Evolutionary conservation across 495 filamentous ascomycete species (phyloP).

Genomic region (Aspergillus mulundensis): DNA sequence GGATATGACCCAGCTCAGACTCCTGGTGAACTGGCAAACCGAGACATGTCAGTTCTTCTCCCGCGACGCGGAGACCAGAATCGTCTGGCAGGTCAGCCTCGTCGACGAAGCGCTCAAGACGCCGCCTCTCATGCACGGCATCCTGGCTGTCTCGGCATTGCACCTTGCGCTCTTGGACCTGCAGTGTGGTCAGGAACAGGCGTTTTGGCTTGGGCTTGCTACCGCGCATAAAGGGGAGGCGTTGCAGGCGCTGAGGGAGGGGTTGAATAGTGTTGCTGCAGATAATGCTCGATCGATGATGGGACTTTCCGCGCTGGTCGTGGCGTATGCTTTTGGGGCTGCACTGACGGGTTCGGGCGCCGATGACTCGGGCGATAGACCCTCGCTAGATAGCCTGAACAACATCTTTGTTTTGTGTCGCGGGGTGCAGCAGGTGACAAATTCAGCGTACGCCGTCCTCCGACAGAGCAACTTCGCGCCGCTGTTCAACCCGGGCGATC

Average conservation of each 20-base stretch:
- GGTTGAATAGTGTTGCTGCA: constrained; percentile 9
- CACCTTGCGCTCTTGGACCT: constrained; percentile 27
- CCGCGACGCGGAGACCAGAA: constrained; percentile 18
- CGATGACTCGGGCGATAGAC: background rate
- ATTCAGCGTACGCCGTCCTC: constrained; percentile 7
- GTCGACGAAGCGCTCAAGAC: constrained; percentile 32
- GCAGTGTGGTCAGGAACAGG: background rate
- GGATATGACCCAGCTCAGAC: constrained; percentile 20
- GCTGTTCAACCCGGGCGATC: constrained; percentile 14
- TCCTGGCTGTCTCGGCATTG: constrained; percentile 34
- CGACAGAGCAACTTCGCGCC: constrained; percentile 22
- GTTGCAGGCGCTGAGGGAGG: constrained; percentile 17
- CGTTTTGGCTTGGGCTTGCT: constrained; percentile 21
- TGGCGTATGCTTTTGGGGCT: constrained; percentile 24
- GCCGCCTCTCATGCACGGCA: constrained; percentile 32
- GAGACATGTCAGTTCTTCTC: constrained; percentile 21
- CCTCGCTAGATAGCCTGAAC: constrained; percentile 19
- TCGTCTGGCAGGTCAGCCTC: constrained; percentile 29
- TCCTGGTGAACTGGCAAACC: constrained; percentile 23
- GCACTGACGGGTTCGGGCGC: constrained; percentile 10
- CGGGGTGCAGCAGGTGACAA: constrained; percentile 19
- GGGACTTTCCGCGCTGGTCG: constrained; percentile 19
- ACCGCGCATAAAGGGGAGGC: constrained; percentile 25
- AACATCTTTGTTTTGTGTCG: constrained; percentile 22
- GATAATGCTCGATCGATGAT: constrained; percentile 23